Conservation (phyloP, 345 rosid species). For the Populus simonii region DNA sequence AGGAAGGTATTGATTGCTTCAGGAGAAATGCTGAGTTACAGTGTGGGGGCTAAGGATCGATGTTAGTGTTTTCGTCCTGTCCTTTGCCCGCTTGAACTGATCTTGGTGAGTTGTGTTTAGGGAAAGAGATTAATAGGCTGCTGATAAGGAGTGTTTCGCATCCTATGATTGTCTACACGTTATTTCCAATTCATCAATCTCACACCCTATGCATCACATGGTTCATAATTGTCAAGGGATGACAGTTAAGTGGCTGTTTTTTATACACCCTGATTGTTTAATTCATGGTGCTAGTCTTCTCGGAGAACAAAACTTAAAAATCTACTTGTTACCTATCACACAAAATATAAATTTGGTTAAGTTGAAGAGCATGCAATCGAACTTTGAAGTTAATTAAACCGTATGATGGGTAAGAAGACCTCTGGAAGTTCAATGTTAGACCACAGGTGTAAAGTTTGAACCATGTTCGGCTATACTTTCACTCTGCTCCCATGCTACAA, state of each 20-base stretch:
- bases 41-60: constrained; percentile 16
- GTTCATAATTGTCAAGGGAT: neutral
- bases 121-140: constrained; percentile 26
- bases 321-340: neutral
- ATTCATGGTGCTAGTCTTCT: neutral
- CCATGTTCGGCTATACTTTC: neutral
- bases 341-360: neutral
- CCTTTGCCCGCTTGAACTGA: constrained; percentile 26
- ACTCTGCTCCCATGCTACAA: neutral
- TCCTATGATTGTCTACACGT: neutral
- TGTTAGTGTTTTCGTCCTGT: constrained; percentile 22
- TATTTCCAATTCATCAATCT: neutral
- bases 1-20: constrained; percentile 24
- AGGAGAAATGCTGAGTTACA: constrained; percentile 22
- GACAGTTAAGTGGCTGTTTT: neutral
- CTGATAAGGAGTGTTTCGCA: constrained; percentile 5
- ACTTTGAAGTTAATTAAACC: neutral
- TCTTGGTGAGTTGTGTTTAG: constrained; percentile 17
- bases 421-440: neutral
- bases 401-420: neutral
- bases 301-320: neutral
- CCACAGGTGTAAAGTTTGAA: neutral
- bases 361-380: too few species aligned
- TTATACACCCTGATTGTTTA: neutral
- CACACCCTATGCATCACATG: neutral